These are phyloP conservation scores for Graphilbum fragrans DNA, from an alignment of 2,329 filamentous ascomycete genomes.

Conservation along the genomic window DNA sequence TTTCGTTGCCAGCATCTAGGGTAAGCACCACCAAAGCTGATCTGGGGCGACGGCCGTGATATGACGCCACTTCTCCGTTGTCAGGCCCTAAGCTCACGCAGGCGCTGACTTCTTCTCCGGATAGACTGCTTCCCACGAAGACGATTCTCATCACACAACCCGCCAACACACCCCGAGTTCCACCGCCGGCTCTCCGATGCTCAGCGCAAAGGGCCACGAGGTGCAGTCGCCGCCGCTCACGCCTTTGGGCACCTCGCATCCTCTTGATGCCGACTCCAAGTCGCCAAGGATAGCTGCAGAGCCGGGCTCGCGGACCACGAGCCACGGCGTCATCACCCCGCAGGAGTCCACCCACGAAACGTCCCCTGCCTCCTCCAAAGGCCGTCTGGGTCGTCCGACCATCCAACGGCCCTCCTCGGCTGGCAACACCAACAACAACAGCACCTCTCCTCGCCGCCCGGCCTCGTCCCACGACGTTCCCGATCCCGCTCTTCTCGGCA, in stretches of 20 bases:
- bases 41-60: background rate
- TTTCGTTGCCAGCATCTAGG: slow-evolving; percentile 75
- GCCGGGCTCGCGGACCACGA: slow-evolving; percentile 7
- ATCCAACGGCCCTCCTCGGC: too few species aligned
- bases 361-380: slow-evolving; percentile 26
- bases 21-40: slow-evolving; percentile 43
- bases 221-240: slow-evolving; percentile 85
- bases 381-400: too few species aligned
- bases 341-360: slow-evolving; percentile 51
- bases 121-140: slow-evolving; percentile 48
- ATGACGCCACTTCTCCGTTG: too few species aligned
- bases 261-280: slow-evolving; percentile 21
- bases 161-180: slow-evolving; percentile 53
- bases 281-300: slow-evolving; percentile 11
- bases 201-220: slow-evolving; percentile 55
- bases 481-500: slow-evolving; percentile 12
- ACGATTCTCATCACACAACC: slow-evolving; percentile 47
- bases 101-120: background rate
- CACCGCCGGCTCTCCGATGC: slow-evolving; percentile 50
- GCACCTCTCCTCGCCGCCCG: slow-evolving; percentile 18
- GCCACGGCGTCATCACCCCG: slow-evolving; percentile 44
- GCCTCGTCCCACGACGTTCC: slow-evolving; percentile 22
- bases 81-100: too few species aligned
- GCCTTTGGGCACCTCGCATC: slow-evolving; percentile 57
- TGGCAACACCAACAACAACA: too few species aligned